Conservation (phyloP, 495 filamentous ascomycete species). For the Jackrogersella minutella region DNA sequence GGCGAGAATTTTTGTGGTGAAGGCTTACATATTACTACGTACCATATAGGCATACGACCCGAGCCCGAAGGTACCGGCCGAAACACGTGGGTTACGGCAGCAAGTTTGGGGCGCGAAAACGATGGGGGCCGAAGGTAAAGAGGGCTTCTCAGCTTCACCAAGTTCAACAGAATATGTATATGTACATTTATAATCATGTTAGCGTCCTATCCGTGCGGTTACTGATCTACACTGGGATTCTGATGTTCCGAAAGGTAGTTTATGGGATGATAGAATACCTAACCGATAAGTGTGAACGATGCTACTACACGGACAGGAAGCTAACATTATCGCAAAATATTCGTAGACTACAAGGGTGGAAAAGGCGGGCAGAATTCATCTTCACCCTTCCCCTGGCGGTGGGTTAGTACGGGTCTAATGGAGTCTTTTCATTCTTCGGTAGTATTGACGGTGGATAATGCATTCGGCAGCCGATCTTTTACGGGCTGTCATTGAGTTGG, state of each 20-base stretch:
- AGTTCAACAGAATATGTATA: too few species aligned
- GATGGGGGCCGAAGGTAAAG: conserved; percentile 30
- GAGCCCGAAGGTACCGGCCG: conserved; percentile 29
- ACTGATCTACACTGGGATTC: too few species aligned
- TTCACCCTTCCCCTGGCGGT: not conserved
- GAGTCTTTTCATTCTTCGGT: conserved; percentile 14
- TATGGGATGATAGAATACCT: too few species aligned
- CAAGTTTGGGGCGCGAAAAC: not conserved
- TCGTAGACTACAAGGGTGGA: not conserved
- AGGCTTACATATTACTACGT: not conserved
- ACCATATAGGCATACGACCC: not conserved
- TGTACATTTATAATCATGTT: too few species aligned
- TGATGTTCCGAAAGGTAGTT: too few species aligned
- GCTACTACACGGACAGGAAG: too few species aligned
- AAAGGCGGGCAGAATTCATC: too few species aligned
- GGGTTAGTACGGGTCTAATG: not conserved
- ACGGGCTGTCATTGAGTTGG: conserved; percentile 12
- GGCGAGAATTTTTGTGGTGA: conserved; percentile 1
- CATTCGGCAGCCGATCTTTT: conserved; percentile 9
- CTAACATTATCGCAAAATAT: too few species aligned
- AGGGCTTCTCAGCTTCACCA: conserved; percentile 22
- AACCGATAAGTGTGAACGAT: too few species aligned
- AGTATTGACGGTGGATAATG: conserved; percentile 30
- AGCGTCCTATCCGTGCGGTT: too few species aligned
- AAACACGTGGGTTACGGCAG: conserved; percentile 38